Evolutionary conservation across 1,284 basidiomycete species (phyloP).

Genomic region (Vanrija pseudolonga): DNA sequence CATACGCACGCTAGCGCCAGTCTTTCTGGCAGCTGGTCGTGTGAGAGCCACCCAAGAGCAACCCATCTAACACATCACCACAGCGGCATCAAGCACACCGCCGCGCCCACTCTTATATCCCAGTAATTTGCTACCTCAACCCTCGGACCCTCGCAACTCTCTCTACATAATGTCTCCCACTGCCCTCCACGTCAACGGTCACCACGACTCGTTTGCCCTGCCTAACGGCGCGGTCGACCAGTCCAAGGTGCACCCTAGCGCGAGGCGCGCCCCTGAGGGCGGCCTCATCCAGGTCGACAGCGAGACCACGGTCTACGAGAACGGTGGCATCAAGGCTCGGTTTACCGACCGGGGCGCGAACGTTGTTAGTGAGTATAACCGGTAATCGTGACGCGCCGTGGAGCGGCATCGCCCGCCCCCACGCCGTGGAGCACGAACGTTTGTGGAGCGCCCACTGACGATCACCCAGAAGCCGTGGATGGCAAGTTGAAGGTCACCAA

Average conservation of each 20-base stretch:
- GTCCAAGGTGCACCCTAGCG: conserved; percentile 78
- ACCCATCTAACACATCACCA: conserved; percentile 10
- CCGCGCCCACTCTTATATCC: conserved; percentile 44
- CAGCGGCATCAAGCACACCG: conserved; percentile 50
- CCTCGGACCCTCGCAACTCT: conserved; percentile 8
- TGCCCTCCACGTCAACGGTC: conserved; percentile 35
- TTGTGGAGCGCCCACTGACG: neutral
- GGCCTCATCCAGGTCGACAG: conserved; percentile 72
- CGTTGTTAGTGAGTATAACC: conserved; percentile 53
- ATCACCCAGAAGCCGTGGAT: conserved; percentile 52
- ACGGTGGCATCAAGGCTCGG: conserved; percentile 73
- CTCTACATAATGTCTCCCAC: conserved; percentile 46
- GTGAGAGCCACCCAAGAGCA: neutral
- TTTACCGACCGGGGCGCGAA: conserved; percentile 78
- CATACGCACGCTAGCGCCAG: conserved; percentile 28
- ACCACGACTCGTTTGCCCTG: conserved; percentile 50
- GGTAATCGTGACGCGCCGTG: neutral
- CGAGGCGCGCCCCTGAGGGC: conserved; percentile 63
- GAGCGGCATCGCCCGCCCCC: neutral
- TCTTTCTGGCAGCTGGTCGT: conserved; percentile 28
- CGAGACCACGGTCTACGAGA: conserved; percentile 73
- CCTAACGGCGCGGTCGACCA: conserved; percentile 60
- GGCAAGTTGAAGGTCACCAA: conserved; percentile 70
- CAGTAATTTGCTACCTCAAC: conserved; percentile 25
- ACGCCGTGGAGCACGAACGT: neutral